Conservation (phyloP, 202 grass and related monocot genomes). For the Hordeum pubiflorum region DNA sequence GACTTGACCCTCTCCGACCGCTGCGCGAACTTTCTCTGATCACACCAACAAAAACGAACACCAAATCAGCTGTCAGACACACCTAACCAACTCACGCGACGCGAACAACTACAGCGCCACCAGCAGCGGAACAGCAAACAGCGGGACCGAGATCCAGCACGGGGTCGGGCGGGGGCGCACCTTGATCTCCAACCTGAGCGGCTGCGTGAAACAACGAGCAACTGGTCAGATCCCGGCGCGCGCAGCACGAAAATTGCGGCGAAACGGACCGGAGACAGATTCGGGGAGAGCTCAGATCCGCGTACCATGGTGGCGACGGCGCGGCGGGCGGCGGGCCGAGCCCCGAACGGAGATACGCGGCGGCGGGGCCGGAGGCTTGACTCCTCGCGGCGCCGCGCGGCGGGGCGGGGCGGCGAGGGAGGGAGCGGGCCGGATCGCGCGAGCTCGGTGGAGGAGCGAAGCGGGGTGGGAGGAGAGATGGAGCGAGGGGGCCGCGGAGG, state of each 20-base stretch:
- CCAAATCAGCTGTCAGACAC: slow-evolving; percentile 16
- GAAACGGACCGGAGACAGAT: neutral
- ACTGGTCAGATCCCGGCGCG: slow-evolving; percentile 48
- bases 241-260: neutral
- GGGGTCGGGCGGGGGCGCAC: slow-evolving; percentile 24
- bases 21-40: slow-evolving; percentile 93
- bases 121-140: neutral
- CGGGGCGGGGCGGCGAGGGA: neutral
- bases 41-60: slow-evolving; percentile 29
- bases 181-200: slow-evolving; percentile 99
- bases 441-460: slow-evolving; percentile 29
- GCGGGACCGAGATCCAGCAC: slow-evolving; percentile 29
- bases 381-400: neutral
- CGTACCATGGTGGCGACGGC: slow-evolving; percentile 39
- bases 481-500: neutral
- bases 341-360: slow-evolving; percentile 2
- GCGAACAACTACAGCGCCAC: neutral
- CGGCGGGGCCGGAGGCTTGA: neutral
- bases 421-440: slow-evolving; percentile 33
- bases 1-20: slow-evolving; percentile 95
- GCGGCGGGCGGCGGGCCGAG: neutral
- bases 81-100: slow-evolving; percentile 10
- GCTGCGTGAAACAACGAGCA: slow-evolving; percentile 43
- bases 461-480: neutral
- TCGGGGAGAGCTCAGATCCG: slow-evolving; percentile 28